A percentile compares a stretch with the other conserved stretches of the same genome.
Evolutionary conservation across 257 asterid genomes (phyloP).

Genomic region (Nicotiana tomentosiformis): DNA sequence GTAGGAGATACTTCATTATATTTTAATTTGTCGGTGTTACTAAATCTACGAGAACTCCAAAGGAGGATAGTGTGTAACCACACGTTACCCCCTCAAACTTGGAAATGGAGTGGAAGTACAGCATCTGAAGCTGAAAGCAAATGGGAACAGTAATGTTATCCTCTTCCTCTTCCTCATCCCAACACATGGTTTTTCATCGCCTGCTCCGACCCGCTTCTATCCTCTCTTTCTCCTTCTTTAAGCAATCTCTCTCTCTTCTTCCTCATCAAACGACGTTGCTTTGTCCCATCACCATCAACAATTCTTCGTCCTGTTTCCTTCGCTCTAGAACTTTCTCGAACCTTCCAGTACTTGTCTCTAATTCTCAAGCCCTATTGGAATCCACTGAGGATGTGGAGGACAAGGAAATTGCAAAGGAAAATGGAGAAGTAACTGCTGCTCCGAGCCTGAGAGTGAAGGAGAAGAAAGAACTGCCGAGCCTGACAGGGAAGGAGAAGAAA

Average conservation of each 20-base stretch:
- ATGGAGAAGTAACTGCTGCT: conserved; percentile 7
- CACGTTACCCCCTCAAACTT: too few relatives aligned
- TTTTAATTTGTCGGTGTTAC: too few relatives aligned
- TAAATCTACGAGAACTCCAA: too few relatives aligned
- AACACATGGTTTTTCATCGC: conserved; percentile 35
- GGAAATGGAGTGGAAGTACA: too few relatives aligned
- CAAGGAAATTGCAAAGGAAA: conserved; percentile 21
- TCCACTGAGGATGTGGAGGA: conserved; percentile 17
- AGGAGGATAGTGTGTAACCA: too few relatives aligned
- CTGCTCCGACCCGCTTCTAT: conserved; percentile 38
- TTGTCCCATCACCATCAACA: not conserved
- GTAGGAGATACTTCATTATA: rapidly evolving
- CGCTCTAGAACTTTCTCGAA: conserved; percentile 14
- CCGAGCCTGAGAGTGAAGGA: not conserved
- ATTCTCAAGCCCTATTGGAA: conserved; percentile 19
- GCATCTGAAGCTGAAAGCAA: not conserved
- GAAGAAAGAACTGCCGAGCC: conserved; percentile 33
- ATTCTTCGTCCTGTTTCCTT: not conserved
- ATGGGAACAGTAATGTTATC: conserved; percentile 36
- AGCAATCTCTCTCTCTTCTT: conserved; percentile 7
- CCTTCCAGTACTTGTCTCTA: conserved; percentile 2
- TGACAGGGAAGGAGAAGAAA: conserved; percentile 76
- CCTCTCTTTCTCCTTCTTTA: conserved; percentile 24
- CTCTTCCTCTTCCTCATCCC: conserved; percentile 25
- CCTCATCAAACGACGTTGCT: conserved; percentile 24